Evolutionary conservation across 2,329 filamentous ascomycete genomes (phyloP), one percentile per base, ranked within the genome.

Genomic region (Myriosclerotinia duriaeana): DNA sequence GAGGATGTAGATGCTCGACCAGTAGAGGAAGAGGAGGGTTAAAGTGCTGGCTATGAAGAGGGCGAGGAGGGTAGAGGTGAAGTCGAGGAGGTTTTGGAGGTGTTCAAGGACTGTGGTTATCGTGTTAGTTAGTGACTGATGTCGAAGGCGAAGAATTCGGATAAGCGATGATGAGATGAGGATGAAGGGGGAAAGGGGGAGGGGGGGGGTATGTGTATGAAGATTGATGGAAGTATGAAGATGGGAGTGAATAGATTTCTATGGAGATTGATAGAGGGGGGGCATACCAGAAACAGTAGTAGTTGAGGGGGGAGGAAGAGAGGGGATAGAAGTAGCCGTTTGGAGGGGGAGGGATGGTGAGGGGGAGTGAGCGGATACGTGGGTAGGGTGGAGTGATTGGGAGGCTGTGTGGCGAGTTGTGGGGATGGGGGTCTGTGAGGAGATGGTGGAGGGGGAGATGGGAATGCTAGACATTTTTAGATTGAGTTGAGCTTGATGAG

Each of bases 1-100:
- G 0, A 59, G 26, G 4, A 59, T 34, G 42, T 48, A 44, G 17
- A 59, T 44, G 1, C 40, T 15, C 9, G 40, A 34, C 62, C 62
- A 65, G 53, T 65, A 65, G 9, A 65, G 12, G 26, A 65, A 30
- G n/a, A 65, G 34, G 14, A 65, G n/a, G 5, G 53, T 48, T 5
- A 58, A 15, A 15, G 50, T 8, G 8, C 20, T 17, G 9, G 54
- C 53, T 4, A 58, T 50, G 34, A 65, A 65, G 3, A 40, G 30
- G 5, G 53, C 62, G 3, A 65, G 40, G 8, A 65, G 62, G 1
- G 62, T 65, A 3, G 62, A 65, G n/a, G 53, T 65, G 15, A 65
- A 40, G n/a, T 65, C 62, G 40, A 65, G 53, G 11, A 56, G 26
- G n/a, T 65, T 50, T 58, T 65, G 62, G 42, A 65, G 34, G 17